These are phyloP conservation scores for Tilletia setariae DNA, from an alignment of 1,284 basidiomycete genomes.

Conservation along the genomic window DNA sequence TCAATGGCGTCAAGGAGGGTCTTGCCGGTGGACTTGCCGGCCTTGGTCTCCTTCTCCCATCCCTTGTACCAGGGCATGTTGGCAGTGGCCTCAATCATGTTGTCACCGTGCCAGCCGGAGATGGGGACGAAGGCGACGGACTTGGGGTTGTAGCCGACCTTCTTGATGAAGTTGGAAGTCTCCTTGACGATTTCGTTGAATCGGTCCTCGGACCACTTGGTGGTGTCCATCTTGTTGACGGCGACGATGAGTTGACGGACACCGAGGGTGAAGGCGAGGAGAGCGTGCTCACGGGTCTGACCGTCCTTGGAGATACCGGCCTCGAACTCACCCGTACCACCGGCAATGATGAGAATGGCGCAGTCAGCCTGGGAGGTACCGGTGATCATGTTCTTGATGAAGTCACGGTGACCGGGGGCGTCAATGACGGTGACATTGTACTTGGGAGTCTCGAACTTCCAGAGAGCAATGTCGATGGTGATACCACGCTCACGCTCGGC, in stretches of 20 bases:
- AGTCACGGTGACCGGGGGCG: conserved; percentile 99
- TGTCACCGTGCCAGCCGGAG: conserved; percentile 99
- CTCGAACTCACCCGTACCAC: conserved; percentile 99
- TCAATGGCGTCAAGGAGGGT: conserved; percentile 99
- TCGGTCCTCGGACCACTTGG: conserved; percentile 98
- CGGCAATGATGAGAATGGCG: conserved; percentile 98
- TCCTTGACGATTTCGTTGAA: conserved; percentile 99
- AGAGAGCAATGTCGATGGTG: conserved; percentile 93
- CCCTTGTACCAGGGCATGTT: conserved; percentile 99
- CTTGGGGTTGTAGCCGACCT: conserved; percentile 99
- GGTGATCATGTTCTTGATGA: conserved; percentile 79
- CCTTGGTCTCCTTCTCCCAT: conserved; percentile 69
- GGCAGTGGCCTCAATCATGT: conserved; percentile 83
- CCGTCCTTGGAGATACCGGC: conserved; percentile 99
- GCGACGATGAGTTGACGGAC: conserved; percentile 99
- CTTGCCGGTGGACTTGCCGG: conserved; percentile 89
- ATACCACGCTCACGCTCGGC: conserved; percentile 99
- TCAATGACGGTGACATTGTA: conserved; percentile 75
- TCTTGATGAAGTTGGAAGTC: conserved; percentile 99
- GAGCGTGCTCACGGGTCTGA: conserved; percentile 99
- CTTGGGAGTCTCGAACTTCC: conserved; percentile 56
- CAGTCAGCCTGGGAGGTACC: conserved; percentile 99
- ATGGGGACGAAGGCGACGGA: conserved; percentile 97
- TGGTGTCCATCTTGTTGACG: conserved; percentile 99
- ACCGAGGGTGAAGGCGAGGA: conserved; percentile 99